Conservation (phyloP, 2,329 filamentous ascomycete genomes). For the Xylaria sp. region DNA sequence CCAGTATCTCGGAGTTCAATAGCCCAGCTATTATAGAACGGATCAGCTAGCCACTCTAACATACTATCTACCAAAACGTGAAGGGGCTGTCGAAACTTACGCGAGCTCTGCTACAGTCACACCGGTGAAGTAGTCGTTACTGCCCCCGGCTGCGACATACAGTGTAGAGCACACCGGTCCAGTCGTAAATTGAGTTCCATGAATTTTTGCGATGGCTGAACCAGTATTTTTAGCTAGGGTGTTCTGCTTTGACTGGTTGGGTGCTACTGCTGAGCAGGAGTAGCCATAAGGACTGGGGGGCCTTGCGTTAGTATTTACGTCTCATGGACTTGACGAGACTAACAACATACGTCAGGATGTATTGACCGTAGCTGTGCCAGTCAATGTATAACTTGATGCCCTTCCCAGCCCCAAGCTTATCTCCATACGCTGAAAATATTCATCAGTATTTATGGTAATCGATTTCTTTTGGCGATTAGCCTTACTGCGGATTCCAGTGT, state of each 20-base stretch:
- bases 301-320: neutral
- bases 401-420: conserved; percentile 52
- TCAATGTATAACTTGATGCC: conserved; percentile 48
- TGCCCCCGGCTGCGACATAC: conserved; percentile 47
- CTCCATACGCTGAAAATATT: conserved; percentile 56
- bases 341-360: conserved; percentile 43
- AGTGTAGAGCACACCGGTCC: conserved; percentile 53
- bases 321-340: neutral
- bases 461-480: neutral
- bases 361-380: conserved; percentile 48
- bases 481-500: conserved; percentile 51
- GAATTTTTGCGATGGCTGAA: conserved; percentile 39
- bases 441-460: conserved; percentile 23
- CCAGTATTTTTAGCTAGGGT: conserved; percentile 51
- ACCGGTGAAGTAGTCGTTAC: conserved; percentile 49
- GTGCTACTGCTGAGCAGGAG: conserved; percentile 42
- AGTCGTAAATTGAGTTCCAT: conserved; percentile 50
- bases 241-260: conserved; percentile 42
- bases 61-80: neutral
- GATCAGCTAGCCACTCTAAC: conserved; percentile 21
- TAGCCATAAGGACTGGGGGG: conserved; percentile 45
- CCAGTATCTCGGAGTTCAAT: conserved; percentile 49
- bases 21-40: conserved; percentile 40
- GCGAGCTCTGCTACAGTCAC: conserved; percentile 43
- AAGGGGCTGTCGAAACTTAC: conserved; percentile 35